phyloP scores from a whole-genome alignment of 371 early-diverging fungal species.

The Mortierella sp. region DNA sequence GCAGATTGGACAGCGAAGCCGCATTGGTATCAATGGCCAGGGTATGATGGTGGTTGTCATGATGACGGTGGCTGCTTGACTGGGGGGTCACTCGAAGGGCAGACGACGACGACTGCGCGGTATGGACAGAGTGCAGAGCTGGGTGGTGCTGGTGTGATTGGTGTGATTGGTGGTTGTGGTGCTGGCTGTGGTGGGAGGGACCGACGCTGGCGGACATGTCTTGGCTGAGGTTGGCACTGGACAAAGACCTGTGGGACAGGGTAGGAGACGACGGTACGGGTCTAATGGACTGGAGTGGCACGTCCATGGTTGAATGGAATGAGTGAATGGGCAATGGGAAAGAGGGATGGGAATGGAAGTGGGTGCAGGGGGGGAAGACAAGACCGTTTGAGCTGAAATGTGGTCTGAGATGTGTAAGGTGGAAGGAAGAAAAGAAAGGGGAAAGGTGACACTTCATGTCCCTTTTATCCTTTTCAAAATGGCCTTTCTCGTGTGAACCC shows the following conservation, averaged over 20 bases:
- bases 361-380: neutral
- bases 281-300: constrained; percentile 10
- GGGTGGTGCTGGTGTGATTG: neutral
- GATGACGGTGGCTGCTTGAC: too few relatives aligned
- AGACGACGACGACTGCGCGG: constrained; percentile 27
- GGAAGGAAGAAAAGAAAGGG: neutral
- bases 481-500: neutral
- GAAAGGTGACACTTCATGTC: neutral
- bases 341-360: neutral
- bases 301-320: constrained; percentile 26
- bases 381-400: neutral
- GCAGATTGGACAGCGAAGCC: constrained; percentile 11
- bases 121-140: constrained; percentile 16
- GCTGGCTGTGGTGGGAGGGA: neutral
- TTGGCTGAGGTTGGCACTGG: constrained; percentile 9
- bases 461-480: neutral
- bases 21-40: constrained; percentile 13
- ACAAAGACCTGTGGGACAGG: constrained; percentile 32
- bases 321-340: neutral
- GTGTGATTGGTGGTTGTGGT: neutral
- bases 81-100: constrained; percentile 13
- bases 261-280: constrained; percentile 25
- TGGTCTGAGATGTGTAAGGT: neutral
- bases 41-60: constrained; percentile 1
- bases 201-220: constrained; percentile 22